Evolutionary conservation across 75 land plant species (phyloP).

Genomic region (Azolla pinnata): DNA sequence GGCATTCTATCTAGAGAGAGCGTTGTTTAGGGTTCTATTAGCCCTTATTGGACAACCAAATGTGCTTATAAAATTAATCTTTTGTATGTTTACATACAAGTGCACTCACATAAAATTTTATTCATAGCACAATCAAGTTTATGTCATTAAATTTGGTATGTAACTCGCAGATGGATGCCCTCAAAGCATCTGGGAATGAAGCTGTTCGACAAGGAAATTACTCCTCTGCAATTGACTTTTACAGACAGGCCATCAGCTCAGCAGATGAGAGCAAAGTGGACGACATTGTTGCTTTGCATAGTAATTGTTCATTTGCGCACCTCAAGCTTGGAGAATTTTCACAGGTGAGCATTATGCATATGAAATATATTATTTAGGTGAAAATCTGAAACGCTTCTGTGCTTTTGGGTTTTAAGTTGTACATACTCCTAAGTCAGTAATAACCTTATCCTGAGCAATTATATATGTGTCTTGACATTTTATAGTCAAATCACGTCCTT

Average conservation of each 20-base stretch:
- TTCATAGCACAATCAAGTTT: too few species aligned
- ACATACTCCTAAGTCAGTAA: too few species aligned
- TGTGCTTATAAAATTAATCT: too few species aligned
- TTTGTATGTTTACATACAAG: too few species aligned
- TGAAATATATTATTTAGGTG: background rate
- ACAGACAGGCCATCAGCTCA: conserved; percentile 14
- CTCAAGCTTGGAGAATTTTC: conserved; percentile 18
- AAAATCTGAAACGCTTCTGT: background rate
- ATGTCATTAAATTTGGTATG: background rate
- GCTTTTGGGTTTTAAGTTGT: background rate
- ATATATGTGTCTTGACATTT: too few species aligned
- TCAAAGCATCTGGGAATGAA: conserved; percentile 25
- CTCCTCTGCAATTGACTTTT: conserved; percentile 12
- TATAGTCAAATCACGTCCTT: too few species aligned
- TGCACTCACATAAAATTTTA: too few species aligned
- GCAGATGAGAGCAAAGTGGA: conserved; percentile 4
- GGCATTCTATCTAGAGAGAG: too few species aligned
- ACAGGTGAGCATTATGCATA: conserved; percentile 7
- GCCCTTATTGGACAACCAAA: too few species aligned
- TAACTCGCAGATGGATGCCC: conserved; percentile 22
- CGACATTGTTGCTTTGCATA: conserved; percentile 20
- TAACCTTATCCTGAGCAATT: too few species aligned
- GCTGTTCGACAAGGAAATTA: conserved; percentile 21
- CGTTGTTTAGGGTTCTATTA: too few species aligned
- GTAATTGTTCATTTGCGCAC: conserved; percentile 26